These are phyloP conservation scores for Podaxis carcinomalis DNA, from an alignment of 768 basidiomycete genomes.

Conservation along the genomic window DNA sequence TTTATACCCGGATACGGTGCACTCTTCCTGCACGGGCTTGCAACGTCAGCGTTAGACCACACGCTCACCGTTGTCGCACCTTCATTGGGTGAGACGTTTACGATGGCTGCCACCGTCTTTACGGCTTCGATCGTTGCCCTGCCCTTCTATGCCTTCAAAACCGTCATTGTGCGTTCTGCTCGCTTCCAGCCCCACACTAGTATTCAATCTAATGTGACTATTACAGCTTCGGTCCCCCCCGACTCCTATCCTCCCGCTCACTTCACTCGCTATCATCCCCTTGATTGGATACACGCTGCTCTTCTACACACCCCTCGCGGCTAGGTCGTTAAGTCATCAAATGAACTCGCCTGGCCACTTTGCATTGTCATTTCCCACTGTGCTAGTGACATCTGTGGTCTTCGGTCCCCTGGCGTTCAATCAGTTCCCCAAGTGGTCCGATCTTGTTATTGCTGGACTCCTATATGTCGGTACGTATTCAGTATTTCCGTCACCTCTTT, in stretches of 20 bases:
- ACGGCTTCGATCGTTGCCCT: constrained; percentile 62
- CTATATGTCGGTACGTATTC: constrained; percentile 55
- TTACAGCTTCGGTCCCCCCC: constrained; percentile 46
- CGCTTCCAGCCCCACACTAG: not conserved
- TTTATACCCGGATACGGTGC: constrained; percentile 66
- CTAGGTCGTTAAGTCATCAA: constrained; percentile 40
- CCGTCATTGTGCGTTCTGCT: constrained; percentile 45
- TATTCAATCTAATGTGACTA: constrained; percentile 11
- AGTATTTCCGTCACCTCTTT: not conserved
- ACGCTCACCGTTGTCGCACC: constrained; percentile 55
- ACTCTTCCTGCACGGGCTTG: constrained; percentile 51
- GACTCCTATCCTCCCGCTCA: constrained; percentile 50
- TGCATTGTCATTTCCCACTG: constrained; percentile 51
- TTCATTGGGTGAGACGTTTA: constrained; percentile 51
- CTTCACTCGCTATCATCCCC: constrained; percentile 56
- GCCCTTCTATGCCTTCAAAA: constrained; percentile 60
- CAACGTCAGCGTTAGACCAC: constrained; percentile 60
- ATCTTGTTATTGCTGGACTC: constrained; percentile 50
- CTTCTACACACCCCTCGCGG: constrained; percentile 53
- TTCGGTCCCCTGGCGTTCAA: constrained; percentile 63
- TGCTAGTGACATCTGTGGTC: constrained; percentile 42
- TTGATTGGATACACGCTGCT: constrained; percentile 58
- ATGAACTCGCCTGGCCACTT: constrained; percentile 54
- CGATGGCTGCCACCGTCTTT: constrained; percentile 50
- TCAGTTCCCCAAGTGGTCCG: constrained; percentile 54